Conservation (phyloP, 192 early-diverging fungal genomes). For the Umbelopsis sp. region DNA sequence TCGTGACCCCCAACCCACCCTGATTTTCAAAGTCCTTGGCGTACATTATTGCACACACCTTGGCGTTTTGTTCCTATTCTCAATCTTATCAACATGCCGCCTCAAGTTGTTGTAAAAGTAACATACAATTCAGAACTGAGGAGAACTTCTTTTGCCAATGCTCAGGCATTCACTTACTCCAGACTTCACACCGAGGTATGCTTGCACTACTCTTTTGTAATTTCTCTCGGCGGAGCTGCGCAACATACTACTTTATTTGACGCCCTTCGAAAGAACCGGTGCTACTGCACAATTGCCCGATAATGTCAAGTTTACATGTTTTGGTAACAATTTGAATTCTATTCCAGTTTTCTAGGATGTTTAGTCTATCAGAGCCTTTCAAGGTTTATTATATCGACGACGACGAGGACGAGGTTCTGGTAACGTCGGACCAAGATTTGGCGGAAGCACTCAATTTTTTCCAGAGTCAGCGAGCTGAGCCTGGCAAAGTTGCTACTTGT, state of each 20-base stretch:
- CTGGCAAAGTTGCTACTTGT: conserved; percentile 1
- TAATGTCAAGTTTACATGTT: too few relatives aligned
- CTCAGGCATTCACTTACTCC: neutral
- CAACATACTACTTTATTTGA: neutral
- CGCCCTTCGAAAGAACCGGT: too few relatives aligned
- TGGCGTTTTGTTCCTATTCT: conserved; percentile 9
- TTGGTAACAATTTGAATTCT: neutral
- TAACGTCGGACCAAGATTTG: conserved; percentile 18
- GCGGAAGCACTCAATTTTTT: conserved; percentile 8
- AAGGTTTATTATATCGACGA: conserved; percentile 7
- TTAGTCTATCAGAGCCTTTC: neutral
- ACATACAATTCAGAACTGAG: conserved; percentile 7
- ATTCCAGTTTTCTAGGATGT: conserved; percentile 11
- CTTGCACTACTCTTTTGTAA: neutral
- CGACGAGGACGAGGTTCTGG: conserved; percentile 2
- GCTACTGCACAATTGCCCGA: too few relatives aligned
- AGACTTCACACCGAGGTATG: conserved; percentile 10
- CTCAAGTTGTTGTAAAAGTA: conserved; percentile 7
- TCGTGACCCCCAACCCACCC: neutral
- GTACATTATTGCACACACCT: neutral
- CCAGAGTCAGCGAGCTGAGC: conserved; percentile 2
- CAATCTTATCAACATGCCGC: conserved; percentile 14
- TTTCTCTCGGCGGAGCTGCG: neutral
- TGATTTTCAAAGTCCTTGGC: conserved; percentile 7
- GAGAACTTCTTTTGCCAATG: neutral